A percentile compares a stretch with the other conserved stretches of the same genome.
These are phyloP conservation scores for Ambrosia artemisiifolia DNA, from an alignment of 129 eudicot species.

Conservation along the genomic window DNA sequence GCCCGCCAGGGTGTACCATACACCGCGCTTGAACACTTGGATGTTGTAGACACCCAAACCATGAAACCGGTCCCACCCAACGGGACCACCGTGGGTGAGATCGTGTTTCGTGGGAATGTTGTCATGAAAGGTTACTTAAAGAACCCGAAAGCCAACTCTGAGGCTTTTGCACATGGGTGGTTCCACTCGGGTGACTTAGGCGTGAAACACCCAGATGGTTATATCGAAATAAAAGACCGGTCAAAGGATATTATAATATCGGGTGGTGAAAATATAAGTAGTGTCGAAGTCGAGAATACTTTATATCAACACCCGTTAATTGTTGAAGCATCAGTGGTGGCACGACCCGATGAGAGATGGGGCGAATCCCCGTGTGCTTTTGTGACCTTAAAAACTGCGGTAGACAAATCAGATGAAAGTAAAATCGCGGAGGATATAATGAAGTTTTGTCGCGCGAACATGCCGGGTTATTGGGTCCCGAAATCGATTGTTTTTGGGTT, in stretches of 20 bases:
- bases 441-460: slow-evolving; percentile 53
- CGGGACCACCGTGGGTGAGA: slow-evolving; percentile 76
- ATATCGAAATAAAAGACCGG: slow-evolving; percentile 80
- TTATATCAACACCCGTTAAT: slow-evolving; percentile 69
- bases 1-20: slow-evolving; percentile 77
- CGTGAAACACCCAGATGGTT: slow-evolving; percentile 78
- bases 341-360: slow-evolving; percentile 77
- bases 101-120: slow-evolving; percentile 70
- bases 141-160: slow-evolving; percentile 71
- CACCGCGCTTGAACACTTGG: slow-evolving; percentile 52
- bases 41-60: slow-evolving; percentile 49
- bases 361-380: slow-evolving; percentile 93
- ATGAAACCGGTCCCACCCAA: slow-evolving; percentile 70
- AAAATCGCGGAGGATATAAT: slow-evolving; percentile 56
- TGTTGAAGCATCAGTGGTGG: slow-evolving; percentile 76
- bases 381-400: slow-evolving; percentile 53
- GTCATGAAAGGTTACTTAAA: slow-evolving; percentile 92
- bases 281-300: slow-evolving; percentile 82
- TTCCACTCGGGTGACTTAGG: slow-evolving; percentile 78
- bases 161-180: slow-evolving; percentile 78
- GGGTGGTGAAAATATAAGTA: slow-evolving; percentile 93
- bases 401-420: slow-evolving; percentile 36
- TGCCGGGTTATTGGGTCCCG: slow-evolving; percentile 84
- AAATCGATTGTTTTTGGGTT: slow-evolving; percentile 68
- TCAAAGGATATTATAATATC: slow-evolving; percentile 89